A percentile compares a stretch with the other conserved stretches of the same genome.
These are phyloP conservation scores for Spathaspora boniae DNA, from an alignment of 805 yeast species.

Conservation along the genomic window DNA sequence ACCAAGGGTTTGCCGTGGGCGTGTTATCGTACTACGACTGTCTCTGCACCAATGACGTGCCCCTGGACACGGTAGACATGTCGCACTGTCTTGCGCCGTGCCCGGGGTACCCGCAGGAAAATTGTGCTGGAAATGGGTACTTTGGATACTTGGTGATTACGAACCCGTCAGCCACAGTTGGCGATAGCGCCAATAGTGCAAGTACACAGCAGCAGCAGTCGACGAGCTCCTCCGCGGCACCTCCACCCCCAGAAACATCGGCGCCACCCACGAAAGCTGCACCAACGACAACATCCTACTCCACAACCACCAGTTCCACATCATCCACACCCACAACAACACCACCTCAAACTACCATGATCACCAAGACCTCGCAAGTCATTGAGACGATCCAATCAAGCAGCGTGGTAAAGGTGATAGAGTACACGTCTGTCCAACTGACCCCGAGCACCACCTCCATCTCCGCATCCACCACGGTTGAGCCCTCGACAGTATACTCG, in stretches of 20 bases:
- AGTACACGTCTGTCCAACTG: conserved; percentile 12
- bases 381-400: conserved; percentile 10
- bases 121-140: conserved; percentile 42
- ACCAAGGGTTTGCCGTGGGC: conserved; percentile 47
- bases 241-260: conserved; percentile 4
- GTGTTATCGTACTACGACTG: conserved; percentile 50
- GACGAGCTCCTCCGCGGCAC: neutral
- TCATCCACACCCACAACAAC: conserved; percentile 6
- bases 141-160: conserved; percentile 51
- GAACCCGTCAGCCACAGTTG: conserved; percentile 15
- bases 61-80: conserved; percentile 35
- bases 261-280: conserved; percentile 6
- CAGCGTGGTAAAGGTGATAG: conserved; percentile 6
- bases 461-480: conserved; percentile 16
- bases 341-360: conserved; percentile 8
- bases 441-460: conserved; percentile 14
- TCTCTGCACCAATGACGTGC: conserved; percentile 59
- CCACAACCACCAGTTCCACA: conserved; percentile 12
- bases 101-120: conserved; percentile 41
- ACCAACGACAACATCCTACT: conserved; percentile 5
- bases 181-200: too few relatives aligned
- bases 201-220: too few relatives aligned
- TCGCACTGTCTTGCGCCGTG: conserved; percentile 36
- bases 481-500: conserved; percentile 31
- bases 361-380: conserved; percentile 13